Conservation (phyloP, 129 eudicot species). For the Mikania micrantha region DNA sequence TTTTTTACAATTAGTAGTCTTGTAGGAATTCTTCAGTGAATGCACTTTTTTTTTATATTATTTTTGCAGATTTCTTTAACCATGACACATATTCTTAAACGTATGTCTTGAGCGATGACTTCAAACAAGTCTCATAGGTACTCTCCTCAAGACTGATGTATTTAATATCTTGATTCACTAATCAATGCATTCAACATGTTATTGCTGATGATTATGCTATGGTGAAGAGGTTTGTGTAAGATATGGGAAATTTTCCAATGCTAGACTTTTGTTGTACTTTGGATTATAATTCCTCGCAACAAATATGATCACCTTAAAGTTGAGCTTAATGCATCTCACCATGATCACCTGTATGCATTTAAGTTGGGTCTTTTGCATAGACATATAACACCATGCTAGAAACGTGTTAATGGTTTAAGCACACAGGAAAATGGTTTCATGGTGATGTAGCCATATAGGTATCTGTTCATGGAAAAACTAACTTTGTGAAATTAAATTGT, state of each 20-base stretch:
- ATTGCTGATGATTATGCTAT: conserved; percentile 69
- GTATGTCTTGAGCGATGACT: conserved; percentile 47
- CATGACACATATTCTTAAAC: conserved; percentile 70
- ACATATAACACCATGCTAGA: conserved; percentile 35
- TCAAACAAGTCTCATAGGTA: conserved; percentile 59
- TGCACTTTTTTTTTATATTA: conserved; percentile 47
- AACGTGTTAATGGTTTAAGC: conserved; percentile 42
- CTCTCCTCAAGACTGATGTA: neutral
- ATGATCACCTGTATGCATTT: conserved; percentile 46
- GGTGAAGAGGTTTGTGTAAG: conserved; percentile 83
- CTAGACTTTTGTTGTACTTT: conserved; percentile 68
- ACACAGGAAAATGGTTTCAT: conserved; percentile 40
- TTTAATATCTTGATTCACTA: neutral
- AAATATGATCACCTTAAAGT: conserved; percentile 59
- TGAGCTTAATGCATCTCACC: conserved; percentile 45
- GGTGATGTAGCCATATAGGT: conserved; percentile 71
- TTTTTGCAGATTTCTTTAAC: conserved; percentile 85
- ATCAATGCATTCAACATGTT: conserved; percentile 37
- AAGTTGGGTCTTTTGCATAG: conserved; percentile 57
- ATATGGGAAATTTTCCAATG: conserved; percentile 77
- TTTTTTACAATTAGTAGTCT: neutral
- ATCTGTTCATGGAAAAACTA: neutral
- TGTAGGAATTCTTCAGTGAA: conserved; percentile 1
- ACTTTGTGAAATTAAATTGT: neutral
- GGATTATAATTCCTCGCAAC: conserved; percentile 73